Percentiles rank a stretch among this genome's conserved stretches.
These are phyloP conservation scores for Rhizopogon roseolus DNA, from an alignment of 768 basidiomycete species.

Conservation along the genomic window DNA sequence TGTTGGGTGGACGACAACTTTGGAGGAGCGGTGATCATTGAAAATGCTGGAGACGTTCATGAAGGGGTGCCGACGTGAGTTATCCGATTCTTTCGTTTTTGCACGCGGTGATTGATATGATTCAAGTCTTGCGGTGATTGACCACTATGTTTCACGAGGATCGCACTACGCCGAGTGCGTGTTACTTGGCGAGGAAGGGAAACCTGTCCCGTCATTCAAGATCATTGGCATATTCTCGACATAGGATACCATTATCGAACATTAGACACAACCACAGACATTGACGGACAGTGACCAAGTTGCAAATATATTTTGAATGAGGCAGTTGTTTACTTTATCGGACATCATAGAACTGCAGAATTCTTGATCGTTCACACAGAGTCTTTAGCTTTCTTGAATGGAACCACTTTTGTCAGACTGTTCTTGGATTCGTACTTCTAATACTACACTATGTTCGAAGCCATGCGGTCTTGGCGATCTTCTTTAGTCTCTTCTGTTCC, in stretches of 20 bases:
- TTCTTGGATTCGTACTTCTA: background rate
- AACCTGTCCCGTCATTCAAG: conserved; percentile 77
- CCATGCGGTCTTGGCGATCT: conserved; percentile 88
- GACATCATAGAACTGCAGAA: background rate
- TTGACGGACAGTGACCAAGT: background rate
- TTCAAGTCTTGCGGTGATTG: conserved; percentile 76
- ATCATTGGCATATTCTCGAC: conserved; percentile 88
- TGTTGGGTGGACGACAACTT: conserved; percentile 99
- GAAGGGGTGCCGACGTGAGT: conserved; percentile 65
- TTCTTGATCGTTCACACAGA: background rate
- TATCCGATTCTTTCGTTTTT: conserved; percentile 14
- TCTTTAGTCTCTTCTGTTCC: conserved; percentile 77
- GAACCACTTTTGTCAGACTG: background rate
- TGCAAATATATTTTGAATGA: background rate
- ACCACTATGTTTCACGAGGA: conserved; percentile 78
- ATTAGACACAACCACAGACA: background rate
- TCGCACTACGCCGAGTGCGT: conserved; percentile 93
- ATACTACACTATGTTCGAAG: conserved; percentile 49
- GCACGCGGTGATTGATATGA: background rate
- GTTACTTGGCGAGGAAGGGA: conserved; percentile 83
- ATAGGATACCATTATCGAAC: conserved; percentile 21
- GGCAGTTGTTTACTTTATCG: background rate
- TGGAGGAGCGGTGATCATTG: conserved; percentile 66
- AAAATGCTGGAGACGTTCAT: conserved; percentile 67
- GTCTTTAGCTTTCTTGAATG: background rate